Evolutionary conservation across 2,329 filamentous ascomycete genomes (phyloP), one percentile per base, ranked within the genome.

Genomic region (Ophiostoma novo-ulmi): DNA sequence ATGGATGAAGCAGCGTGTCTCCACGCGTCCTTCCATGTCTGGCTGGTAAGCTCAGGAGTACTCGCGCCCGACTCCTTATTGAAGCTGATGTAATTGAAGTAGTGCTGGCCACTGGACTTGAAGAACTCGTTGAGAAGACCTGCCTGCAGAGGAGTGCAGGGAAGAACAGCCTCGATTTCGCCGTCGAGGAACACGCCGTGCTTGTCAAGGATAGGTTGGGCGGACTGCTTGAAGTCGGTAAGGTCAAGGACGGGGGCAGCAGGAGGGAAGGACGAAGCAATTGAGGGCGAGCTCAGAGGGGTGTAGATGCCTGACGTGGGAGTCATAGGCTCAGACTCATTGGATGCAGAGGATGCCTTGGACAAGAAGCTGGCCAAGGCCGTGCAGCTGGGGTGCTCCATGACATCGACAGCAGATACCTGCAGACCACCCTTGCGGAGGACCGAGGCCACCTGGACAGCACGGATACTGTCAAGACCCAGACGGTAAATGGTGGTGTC

Each of bases 381-480:
- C 36, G 17, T n/a, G 73, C 80, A 83, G 67, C 78, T 86, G 0
- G 84, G 82, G 70, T 83, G 83, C 75, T 91, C 88, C 70, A 97
- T 85, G 17, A 97, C 88, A 77, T 97, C 91, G 1, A 88, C 85
- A 0, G 91, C 88, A 1, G 88, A 87, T 0, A 93, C 79, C 1
- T 78, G 76, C 55, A 88, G 81, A 0, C 88, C 88, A 22, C 84
- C 76, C 55, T 83, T 85, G 22, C 90, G 87, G 20, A 97, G 81
- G 36, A 84, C 80, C 1, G 87, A 84, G 0, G 93, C 91, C 11
- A 97, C 83, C 76, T 97, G 93, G 5, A 89, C 85, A 0, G 93
- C 91, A 72, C 91, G 94, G 76, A 98, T 95, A 77, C 94, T 97
- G 79, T 97, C 94, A 3, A 97, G 81, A 0, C 94, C 94, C n/a